These are phyloP conservation scores for Sisymbrium altissimum DNA, from an alignment of 345 rosid species.

Conservation along the genomic window DNA sequence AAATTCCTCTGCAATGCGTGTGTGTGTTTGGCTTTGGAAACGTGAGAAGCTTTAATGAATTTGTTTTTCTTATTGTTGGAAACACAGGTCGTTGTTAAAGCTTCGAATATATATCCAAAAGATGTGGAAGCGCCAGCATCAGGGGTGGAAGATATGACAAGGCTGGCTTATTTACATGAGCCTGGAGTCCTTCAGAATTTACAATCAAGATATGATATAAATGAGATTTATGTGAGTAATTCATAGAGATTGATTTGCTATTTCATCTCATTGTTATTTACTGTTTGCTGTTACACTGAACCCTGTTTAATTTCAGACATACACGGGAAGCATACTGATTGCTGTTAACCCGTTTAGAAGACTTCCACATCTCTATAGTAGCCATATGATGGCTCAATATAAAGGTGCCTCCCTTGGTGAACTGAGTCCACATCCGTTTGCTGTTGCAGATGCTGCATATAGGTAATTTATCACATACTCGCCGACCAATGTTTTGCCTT, in stretches of 20 bases:
- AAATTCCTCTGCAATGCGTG: background rate
- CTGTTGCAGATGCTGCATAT: conserved; percentile 98
- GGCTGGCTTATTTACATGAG: conserved; percentile 95
- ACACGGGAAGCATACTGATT: conserved; percentile 88
- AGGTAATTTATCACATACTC: conserved; percentile 46
- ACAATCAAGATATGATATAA: conserved; percentile 94
- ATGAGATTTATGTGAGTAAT: conserved; percentile 87
- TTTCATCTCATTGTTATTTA: background rate
- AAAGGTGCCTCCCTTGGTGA: conserved; percentile 97
- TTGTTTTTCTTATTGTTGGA: background rate
- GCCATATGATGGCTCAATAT: conserved; percentile 95
- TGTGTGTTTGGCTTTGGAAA: too few species aligned
- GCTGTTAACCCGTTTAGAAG: conserved; percentile 97
- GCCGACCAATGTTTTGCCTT: background rate
- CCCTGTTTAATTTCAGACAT: conserved; percentile 57
- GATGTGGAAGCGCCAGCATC: conserved; percentile 87
- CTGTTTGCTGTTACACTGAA: background rate
- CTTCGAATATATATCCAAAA: conserved; percentile 71
- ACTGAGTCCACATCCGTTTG: conserved; percentile 98
- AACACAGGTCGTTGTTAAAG: conserved; percentile 63
- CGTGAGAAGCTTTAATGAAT: too few species aligned
- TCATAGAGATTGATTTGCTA: conserved; percentile 35
- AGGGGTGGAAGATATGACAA: conserved; percentile 99
- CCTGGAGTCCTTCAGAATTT: conserved; percentile 97
- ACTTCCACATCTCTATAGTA: conserved; percentile 91